Evolutionary conservation across 2,329 filamentous ascomycete species (phyloP).

Genomic region (Hawksworthiomyces lignivorus): DNA sequence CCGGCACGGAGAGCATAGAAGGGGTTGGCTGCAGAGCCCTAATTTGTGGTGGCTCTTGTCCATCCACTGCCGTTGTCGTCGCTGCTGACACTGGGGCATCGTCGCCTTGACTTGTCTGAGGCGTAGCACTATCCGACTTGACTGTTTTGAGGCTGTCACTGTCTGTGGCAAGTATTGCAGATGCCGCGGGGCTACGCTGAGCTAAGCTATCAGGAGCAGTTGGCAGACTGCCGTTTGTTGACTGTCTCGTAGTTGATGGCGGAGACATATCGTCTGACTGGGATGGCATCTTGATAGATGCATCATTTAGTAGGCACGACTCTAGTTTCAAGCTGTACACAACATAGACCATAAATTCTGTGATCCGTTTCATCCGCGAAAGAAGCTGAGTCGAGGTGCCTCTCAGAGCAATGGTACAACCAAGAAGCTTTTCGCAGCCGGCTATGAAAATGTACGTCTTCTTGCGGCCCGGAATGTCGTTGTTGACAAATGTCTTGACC

Average conservation of each 20-base stretch:
- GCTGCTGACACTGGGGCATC: neutral
- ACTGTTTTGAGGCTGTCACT: slow-evolving; percentile 1
- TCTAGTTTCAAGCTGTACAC: slow-evolving; percentile 97
- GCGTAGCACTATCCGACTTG: neutral
- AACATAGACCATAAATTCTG: slow-evolving; percentile 98
- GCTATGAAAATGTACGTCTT: slow-evolving; percentile 96
- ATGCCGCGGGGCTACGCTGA: neutral
- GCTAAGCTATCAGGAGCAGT: neutral
- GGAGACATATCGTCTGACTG: slow-evolving; percentile 41
- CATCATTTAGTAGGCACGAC: slow-evolving; percentile 87
- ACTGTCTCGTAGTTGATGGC: slow-evolving; percentile 24
- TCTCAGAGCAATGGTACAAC: slow-evolving; percentile 87
- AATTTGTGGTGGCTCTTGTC: slow-evolving; percentile 10
- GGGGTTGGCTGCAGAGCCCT: neutral
- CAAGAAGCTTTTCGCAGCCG: slow-evolving; percentile 80
- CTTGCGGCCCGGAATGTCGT: slow-evolving; percentile 62
- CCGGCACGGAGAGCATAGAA: slow-evolving; percentile 27
- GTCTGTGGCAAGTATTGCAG: neutral
- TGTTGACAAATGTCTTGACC: slow-evolving; percentile 88
- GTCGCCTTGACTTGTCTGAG: neutral
- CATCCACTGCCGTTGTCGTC: neutral
- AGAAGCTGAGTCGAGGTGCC: slow-evolving; percentile 68
- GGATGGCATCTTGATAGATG: slow-evolving; percentile 75
- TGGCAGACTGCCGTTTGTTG: slow-evolving; percentile 1
- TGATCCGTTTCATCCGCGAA: slow-evolving; percentile 79